Conservation (phyloP, 176 grass and related monocot genomes). For the Oryza officinalis region DNA sequence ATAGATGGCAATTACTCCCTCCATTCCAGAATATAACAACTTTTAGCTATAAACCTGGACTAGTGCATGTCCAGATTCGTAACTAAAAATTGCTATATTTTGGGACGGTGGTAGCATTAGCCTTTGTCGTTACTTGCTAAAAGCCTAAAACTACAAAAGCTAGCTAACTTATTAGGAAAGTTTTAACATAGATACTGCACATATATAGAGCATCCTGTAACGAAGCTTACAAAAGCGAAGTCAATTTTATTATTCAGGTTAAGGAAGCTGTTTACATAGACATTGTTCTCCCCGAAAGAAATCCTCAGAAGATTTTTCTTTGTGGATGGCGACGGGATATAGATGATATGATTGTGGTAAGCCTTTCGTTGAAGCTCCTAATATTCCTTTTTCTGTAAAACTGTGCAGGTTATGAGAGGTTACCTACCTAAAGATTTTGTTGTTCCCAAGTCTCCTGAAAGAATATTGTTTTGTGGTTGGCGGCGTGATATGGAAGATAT, state of each 20-base stretch:
- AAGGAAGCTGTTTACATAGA: slow-evolving; percentile 80
- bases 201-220: slow-evolving; percentile 41
- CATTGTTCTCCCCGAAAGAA: slow-evolving; percentile 64
- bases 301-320: slow-evolving; percentile 86
- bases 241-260: slow-evolving; percentile 83
- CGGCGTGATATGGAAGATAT: slow-evolving; percentile 88
- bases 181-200: slow-evolving; percentile 40
- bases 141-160: slow-evolving; percentile 25
- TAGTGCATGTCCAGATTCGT: too few species aligned
- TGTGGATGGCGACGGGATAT: slow-evolving; percentile 86
- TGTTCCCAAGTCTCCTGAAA: slow-evolving; percentile 83
- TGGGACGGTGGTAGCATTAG: not conserved
- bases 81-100: too few species aligned
- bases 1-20: not conserved
- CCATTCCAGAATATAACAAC: too few species aligned
- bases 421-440: slow-evolving; percentile 79
- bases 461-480: slow-evolving; percentile 94
- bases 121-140: slow-evolving; percentile 39
- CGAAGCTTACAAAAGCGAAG: slow-evolving; percentile 45
- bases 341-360: slow-evolving; percentile 93
- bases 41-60: too few species aligned
- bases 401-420: slow-evolving; percentile 71
- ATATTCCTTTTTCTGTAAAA: slow-evolving; percentile 63
- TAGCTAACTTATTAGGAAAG: slow-evolving; percentile 24
- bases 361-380: slow-evolving; percentile 67